These are phyloP conservation scores for Ophiostoma sp. DNA, from an alignment of 2,329 filamentous ascomycete genomes.

Conservation along the genomic window DNA sequence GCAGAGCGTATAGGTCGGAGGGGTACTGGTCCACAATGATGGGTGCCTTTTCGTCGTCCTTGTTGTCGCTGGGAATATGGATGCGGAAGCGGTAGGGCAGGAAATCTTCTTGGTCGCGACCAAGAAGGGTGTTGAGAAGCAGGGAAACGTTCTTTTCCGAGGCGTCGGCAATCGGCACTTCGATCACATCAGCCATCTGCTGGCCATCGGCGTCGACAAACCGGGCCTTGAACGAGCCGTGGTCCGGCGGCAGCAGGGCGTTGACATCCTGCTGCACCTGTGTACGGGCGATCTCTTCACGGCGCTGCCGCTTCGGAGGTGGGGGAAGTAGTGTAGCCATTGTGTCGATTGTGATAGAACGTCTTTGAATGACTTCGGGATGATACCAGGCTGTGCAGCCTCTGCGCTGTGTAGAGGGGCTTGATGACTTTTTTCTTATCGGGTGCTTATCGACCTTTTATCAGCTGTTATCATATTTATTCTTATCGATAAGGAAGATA, in stretches of 20 bases:
- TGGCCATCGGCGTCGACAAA: slow-evolving; percentile 78
- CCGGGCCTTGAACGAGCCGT: slow-evolving; percentile 76
- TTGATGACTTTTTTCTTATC: slow-evolving; percentile 25
- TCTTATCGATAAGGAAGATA: neutral
- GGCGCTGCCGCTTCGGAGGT: slow-evolving; percentile 68
- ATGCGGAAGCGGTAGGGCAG: slow-evolving; percentile 59
- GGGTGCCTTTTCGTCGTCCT: slow-evolving; percentile 15
- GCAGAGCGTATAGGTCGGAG: slow-evolving; percentile 48
- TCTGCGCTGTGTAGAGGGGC: neutral
- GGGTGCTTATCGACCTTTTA: slow-evolving; percentile 21
- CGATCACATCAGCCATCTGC: slow-evolving; percentile 63
- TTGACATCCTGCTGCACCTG: slow-evolving; percentile 70
- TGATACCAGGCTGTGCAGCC: neutral
- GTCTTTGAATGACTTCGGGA: neutral
- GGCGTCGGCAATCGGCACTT: slow-evolving; percentile 77
- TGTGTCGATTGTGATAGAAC: neutral
- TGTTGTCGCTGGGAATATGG: slow-evolving; percentile 47
- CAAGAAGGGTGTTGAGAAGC: slow-evolving; percentile 77
- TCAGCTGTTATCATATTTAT: neutral
- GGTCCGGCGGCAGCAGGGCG: slow-evolving; percentile 60
- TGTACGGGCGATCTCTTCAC: slow-evolving; percentile 65
- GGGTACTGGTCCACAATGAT: slow-evolving; percentile 53
- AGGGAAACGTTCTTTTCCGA: slow-evolving; percentile 85
- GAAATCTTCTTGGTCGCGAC: slow-evolving; percentile 54
- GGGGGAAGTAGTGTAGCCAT: slow-evolving; percentile 37